Percentiles rank a stretch among this genome's conserved stretches.
phyloP scores from a whole-genome alignment of 768 basidiomycete genomes.

The Mycena crocata region DNA sequence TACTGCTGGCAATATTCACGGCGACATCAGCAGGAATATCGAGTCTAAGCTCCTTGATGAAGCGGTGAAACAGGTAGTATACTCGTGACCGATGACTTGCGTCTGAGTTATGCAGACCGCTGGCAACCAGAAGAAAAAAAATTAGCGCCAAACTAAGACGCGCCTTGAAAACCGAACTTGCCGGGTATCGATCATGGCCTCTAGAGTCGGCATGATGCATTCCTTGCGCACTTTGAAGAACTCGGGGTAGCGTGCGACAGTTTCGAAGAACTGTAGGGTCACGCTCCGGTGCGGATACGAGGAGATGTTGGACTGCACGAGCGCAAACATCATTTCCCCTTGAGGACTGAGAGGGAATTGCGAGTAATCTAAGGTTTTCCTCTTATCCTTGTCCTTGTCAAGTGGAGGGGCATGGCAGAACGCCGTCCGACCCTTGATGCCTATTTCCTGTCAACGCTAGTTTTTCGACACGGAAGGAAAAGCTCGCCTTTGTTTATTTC shows the following conservation, averaged over 20 bases:
- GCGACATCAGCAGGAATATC: constrained; percentile 83
- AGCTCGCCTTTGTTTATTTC: constrained; percentile 89
- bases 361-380: constrained; percentile 77
- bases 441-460: constrained; percentile 54
- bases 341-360: constrained; percentile 88
- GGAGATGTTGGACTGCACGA: constrained; percentile 86
- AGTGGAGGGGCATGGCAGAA: constrained; percentile 84
- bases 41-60: constrained; percentile 84
- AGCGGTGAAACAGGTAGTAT: constrained; percentile 93
- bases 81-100: constrained; percentile 77
- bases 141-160: constrained; percentile 9
- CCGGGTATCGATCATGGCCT: constrained; percentile 89
- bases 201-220: constrained; percentile 86
- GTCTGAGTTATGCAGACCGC: constrained; percentile 88
- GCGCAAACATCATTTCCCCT: constrained; percentile 88
- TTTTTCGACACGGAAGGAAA: not conserved
- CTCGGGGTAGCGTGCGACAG: constrained; percentile 90
- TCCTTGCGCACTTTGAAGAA: constrained; percentile 96
- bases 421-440: constrained; percentile 84
- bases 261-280: constrained; percentile 92
- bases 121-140: constrained; percentile 47
- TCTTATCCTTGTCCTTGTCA: constrained; percentile 74
- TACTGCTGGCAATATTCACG: constrained; percentile 73
- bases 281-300: constrained; percentile 88
- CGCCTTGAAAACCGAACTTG: constrained; percentile 50